Percentiles rank a stretch among this genome's conserved stretches.
phyloP scores from a whole-genome alignment of 2,329 filamentous ascomycete species.

The Paracamarosporium sp. region DNA sequence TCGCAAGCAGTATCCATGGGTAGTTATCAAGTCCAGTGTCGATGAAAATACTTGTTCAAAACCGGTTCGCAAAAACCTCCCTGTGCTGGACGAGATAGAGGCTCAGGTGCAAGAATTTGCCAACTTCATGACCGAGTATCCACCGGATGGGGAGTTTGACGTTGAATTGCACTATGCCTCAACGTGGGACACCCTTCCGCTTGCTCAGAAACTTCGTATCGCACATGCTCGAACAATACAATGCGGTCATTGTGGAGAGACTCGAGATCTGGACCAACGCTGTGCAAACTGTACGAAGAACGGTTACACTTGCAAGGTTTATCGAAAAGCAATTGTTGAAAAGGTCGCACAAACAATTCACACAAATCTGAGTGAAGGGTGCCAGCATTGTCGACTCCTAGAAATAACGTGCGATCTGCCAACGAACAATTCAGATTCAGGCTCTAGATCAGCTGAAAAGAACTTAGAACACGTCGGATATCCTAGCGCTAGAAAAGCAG shows the following conservation, averaged over 20 bases:
- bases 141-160: conserved; percentile 3
- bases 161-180: neutral
- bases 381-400: conserved; percentile 14
- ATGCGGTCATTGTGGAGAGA: conserved; percentile 3
- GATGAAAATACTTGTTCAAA: neutral
- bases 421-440: neutral
- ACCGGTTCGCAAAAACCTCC: conserved; percentile 2
- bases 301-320: conserved; percentile 14
- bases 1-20: conserved; percentile 14
- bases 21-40: neutral
- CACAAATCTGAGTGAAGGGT: conserved; percentile 8
- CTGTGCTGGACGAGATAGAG: neutral
- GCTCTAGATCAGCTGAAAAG: neutral
- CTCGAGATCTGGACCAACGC: conserved; percentile 3
- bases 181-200: conserved; percentile 4
- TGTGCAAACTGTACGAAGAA: conserved; percentile 5
- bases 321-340: conserved; percentile 3
- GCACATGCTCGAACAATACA: conserved; percentile 20
- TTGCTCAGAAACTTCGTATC: conserved; percentile 6
- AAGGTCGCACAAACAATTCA: neutral
- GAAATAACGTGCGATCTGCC: conserved; percentile 4
- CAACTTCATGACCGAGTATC: conserved; percentile 4
- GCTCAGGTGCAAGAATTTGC: conserved; percentile 12
- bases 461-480: neutral
- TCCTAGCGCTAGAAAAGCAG: neutral